Base-by-base conservation (phyloP, 129 eudicot genomes). In the Centrapalus pauciflorus region DNA sequence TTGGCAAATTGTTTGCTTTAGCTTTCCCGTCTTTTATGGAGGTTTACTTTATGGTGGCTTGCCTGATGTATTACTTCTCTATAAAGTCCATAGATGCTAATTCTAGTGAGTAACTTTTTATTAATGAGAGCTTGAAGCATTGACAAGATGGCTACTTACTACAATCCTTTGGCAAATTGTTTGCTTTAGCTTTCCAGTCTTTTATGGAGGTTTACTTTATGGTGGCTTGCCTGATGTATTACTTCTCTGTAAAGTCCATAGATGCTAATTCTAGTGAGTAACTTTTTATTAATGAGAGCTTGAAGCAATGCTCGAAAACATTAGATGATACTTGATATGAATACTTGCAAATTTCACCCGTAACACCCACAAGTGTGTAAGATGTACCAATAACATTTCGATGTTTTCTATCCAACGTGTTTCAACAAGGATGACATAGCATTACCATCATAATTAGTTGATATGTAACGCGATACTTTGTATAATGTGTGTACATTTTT, bases 141-240 rank as follows among this genome's bases (percentile, higher is more conserved):
- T n/a, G n/a, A n/a, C n/a, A n/a, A n/a, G n/a, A n/a, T n/a, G n/a
- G n/a, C n/a, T n/a, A n/a, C n/a, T n/a, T n/a, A n/a, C n/a, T n/a
- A n/a, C n/a, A n/a, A n/a, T n/a, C n/a, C n/a, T 68, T 72, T 65
- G 96, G 96, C 37, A 79, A 67, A 10, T 41, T 81, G 61, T 71
- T 79, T 70, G 81, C 82, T 24, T 19, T 77, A 28, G 72, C 72
- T 23, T 69, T 82, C 16, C 92, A 85, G 71, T 84, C 91, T 0
- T 54, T 69, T 23, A 75, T 85, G 77, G 96, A 88, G 83, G 86
- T 84, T 24, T 85, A 79, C 69, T 88, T 84, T 38, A 82, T 82
- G 96, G 84, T 88, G 45, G 88, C 79, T 30, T 88, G 96, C 92
- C 59, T 84, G 74, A 19, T 82, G 38, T 85, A 77, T 78, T 84